Percentiles rank a stretch among this genome's conserved stretches.
Evolutionary conservation across 352 stramenopile species (phyloP).

Genomic region (Pythium insidiosum): DNA sequence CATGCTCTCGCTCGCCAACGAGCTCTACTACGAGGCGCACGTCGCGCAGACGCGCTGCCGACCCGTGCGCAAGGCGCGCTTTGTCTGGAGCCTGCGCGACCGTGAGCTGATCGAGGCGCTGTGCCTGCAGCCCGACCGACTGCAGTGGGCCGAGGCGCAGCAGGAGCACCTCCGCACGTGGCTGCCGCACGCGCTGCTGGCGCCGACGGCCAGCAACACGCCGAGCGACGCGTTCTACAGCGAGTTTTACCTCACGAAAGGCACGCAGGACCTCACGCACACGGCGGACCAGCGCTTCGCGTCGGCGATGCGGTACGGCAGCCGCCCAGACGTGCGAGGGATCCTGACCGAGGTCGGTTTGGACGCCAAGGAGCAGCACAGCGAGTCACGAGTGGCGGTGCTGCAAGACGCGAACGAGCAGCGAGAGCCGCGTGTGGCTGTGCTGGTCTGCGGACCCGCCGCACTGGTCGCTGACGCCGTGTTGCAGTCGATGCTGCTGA

Average conservation of each 20-base stretch:
- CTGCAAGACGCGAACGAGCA: conserved; percentile 18
- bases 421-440: conserved; percentile 13
- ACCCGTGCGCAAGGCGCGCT: conserved; percentile 24
- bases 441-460: conserved; percentile 30
- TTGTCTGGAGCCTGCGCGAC: conserved; percentile 37
- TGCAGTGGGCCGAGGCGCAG: neutral
- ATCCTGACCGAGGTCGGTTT: conserved; percentile 22
- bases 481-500: conserved; percentile 11
- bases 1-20: conserved; percentile 42
- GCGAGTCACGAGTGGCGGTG: conserved; percentile 10
- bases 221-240: conserved; percentile 17
- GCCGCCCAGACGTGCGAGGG: conserved; percentile 17
- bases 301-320: conserved; percentile 11
- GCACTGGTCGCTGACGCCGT: conserved; percentile 25
- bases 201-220: conserved; percentile 1
- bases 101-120: conserved; percentile 24
- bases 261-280: conserved; percentile 18
- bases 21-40: conserved; percentile 17
- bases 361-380: conserved; percentile 14
- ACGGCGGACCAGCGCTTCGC: conserved; percentile 15
- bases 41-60: neutral
- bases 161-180: conserved; percentile 6
- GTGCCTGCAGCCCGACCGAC: conserved; percentile 5
- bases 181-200: conserved; percentile 11
- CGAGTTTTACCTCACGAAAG: conserved; percentile 27